These are phyloP conservation scores for Aethionema arabicum DNA, from an alignment of 345 rosid genomes.

Conservation along the genomic window DNA sequence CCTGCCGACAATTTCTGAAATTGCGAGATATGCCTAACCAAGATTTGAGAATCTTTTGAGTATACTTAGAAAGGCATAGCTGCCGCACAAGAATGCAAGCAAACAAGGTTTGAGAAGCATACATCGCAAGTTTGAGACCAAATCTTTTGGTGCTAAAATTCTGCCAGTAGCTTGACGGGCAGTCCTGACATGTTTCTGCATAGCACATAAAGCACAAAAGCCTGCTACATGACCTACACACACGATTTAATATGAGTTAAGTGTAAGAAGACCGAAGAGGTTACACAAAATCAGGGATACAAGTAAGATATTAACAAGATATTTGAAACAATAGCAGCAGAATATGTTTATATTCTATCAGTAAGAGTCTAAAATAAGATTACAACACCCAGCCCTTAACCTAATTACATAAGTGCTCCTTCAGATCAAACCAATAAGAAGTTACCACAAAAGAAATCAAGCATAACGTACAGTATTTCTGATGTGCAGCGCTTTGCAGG, in stretches of 20 bases:
- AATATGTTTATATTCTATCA: no score
- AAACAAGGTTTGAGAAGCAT: conserved; percentile 44
- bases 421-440: background rate
- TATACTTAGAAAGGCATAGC: conserved; percentile 2
- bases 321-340: no score
- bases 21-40: conserved; percentile 80
- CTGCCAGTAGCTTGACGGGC: conserved; percentile 75
- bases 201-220: conserved; percentile 95
- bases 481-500: conserved; percentile 79
- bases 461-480: conserved; percentile 64
- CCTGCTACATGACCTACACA: conserved; percentile 86
- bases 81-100: conserved; percentile 9
- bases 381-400: background rate
- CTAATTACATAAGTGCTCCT: background rate
- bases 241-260: conserved; percentile 18
- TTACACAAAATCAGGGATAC: no score
- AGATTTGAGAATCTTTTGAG: conserved; percentile 41
- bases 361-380: background rate
- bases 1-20: conserved; percentile 78
- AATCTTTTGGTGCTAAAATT: conserved; percentile 74
- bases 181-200: conserved; percentile 86
- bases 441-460: background rate
- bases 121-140: conserved; percentile 91
- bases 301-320: no score
- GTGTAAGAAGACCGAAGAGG: no score